These are phyloP conservation scores for Tetracentron sinense DNA, from an alignment of 164 flowering plant genomes.

Conservation along the genomic window DNA sequence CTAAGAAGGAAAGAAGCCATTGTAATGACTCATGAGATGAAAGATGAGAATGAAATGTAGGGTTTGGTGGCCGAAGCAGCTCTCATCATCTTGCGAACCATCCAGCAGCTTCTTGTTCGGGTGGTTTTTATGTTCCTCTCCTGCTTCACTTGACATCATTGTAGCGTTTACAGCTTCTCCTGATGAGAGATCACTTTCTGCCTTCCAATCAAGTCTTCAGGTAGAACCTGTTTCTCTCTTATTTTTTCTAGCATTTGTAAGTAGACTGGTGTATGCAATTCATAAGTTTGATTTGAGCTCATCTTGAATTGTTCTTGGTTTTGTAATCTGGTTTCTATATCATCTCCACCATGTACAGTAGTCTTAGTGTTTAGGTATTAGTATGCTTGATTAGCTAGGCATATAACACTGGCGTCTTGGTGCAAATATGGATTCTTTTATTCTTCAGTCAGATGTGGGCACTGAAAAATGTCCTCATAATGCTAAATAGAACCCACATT, in stretches of 20 bases:
- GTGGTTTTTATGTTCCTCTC: constrained; percentile 52
- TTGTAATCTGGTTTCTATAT: too few relatives aligned
- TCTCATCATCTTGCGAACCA: constrained; percentile 19
- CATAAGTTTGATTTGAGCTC: too few relatives aligned
- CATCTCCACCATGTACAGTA: too few relatives aligned
- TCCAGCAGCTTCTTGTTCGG: constrained; percentile 47
- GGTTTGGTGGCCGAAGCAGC: constrained; percentile 82
- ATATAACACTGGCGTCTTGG: too few relatives aligned
- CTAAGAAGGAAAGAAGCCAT: background rate
- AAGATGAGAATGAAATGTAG: constrained; percentile 51
- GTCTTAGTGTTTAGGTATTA: too few relatives aligned
- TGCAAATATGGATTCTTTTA: too few relatives aligned
- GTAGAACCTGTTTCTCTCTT: constrained; percentile 19
- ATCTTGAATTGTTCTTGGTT: too few relatives aligned
- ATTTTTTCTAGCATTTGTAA: background rate
- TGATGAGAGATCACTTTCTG: constrained; percentile 19
- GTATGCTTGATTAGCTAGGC: too few relatives aligned
- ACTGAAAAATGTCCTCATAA: too few relatives aligned
- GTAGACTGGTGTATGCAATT: background rate
- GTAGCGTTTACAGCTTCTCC: constrained; percentile 44
- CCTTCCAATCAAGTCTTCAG: constrained; percentile 29
- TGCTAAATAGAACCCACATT: too few relatives aligned
- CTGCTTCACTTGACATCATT: constrained; percentile 52
- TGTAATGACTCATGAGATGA: background rate
- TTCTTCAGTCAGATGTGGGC: too few relatives aligned